Evolutionary conservation across 805 yeast species (phyloP).

Genomic region (Zygosaccharomyces pseudorouxii): DNA sequence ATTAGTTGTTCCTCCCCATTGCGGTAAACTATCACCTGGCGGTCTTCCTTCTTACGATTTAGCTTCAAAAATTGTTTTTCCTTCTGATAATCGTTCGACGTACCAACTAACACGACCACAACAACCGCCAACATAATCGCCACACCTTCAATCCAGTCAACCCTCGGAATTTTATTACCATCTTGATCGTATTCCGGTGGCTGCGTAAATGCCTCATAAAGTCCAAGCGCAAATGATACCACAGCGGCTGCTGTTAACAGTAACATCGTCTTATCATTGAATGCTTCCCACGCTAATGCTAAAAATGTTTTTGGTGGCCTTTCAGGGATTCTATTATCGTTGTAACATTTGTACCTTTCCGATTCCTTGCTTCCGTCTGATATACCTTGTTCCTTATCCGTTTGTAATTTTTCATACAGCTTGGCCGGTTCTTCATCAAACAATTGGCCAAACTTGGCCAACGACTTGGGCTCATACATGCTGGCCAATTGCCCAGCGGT

Average conservation of each 20-base stretch:
- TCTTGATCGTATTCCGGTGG: slow-evolving; percentile 72
- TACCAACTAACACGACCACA: slow-evolving; percentile 90
- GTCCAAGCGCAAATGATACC: slow-evolving; percentile 82
- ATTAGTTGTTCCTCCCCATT: slow-evolving; percentile 62
- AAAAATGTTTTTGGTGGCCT: slow-evolving; percentile 65
- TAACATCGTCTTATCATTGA: slow-evolving; percentile 87
- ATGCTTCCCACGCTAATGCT: slow-evolving; percentile 68
- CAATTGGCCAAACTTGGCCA: slow-evolving; percentile 20
- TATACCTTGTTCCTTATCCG: slow-evolving; percentile 25
- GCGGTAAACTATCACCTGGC: slow-evolving; percentile 72
- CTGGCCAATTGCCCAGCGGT: slow-evolving; percentile 22
- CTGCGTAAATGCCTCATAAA: slow-evolving; percentile 88
- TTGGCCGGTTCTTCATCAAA: slow-evolving; percentile 24
- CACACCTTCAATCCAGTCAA: slow-evolving; percentile 99
- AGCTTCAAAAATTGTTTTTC: slow-evolving; percentile 87
- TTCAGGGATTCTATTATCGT: slow-evolving; percentile 68
- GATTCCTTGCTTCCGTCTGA: slow-evolving; percentile 6
- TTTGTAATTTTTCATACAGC: slow-evolving; percentile 21
- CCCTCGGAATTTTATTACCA: slow-evolving; percentile 71
- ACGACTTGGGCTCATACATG: slow-evolving; percentile 35
- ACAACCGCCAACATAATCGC: slow-evolving; percentile 89
- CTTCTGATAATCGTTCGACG: slow-evolving; percentile 94
- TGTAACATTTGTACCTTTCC: slow-evolving; percentile 43
- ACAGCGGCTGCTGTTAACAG: slow-evolving; percentile 81
- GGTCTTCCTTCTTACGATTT: slow-evolving; percentile 83